Conservation (phyloP, 164 flowering plant species). For the Nymphaea thermarum region DNA sequence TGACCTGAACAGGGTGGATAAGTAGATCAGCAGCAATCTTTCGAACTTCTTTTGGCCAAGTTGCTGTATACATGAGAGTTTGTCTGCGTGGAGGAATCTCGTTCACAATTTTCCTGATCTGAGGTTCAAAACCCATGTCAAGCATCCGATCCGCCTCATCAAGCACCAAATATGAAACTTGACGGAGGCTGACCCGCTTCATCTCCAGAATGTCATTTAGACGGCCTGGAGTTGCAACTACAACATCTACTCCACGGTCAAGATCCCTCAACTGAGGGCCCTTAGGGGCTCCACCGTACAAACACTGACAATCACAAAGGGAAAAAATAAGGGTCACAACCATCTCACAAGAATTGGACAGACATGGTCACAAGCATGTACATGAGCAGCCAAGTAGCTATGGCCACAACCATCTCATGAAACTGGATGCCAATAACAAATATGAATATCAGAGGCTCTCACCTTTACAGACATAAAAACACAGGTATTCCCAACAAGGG, state of each 20-base stretch:
- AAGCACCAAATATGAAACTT: conserved; percentile 71
- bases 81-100: conserved; percentile 75
- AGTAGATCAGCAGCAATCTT: conserved; percentile 85
- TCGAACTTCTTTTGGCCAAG: conserved; percentile 94
- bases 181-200: conserved; percentile 59
- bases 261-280: conserved; percentile 74
- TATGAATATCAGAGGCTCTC: too few species aligned
- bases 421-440: too few species aligned
- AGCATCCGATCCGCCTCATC: conserved; percentile 98
- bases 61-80: conserved; percentile 93
- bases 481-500: too few species aligned
- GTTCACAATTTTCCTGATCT: conserved; percentile 77
- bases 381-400: too few species aligned
- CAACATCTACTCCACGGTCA: conserved; percentile 68
- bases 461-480: too few species aligned
- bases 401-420: too few species aligned
- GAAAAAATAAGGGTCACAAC: too few species aligned
- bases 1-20: conserved; percentile 76
- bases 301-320: conserved; percentile 28
- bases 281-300: conserved; percentile 91
- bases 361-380: too few species aligned
- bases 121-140: conserved; percentile 99
- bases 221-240: conserved; percentile 95
- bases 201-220: conserved; percentile 82
- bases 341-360: too few species aligned